Conservation (phyloP, 2,329 filamentous ascomycete genomes). For the Aspergillus jensenii region DNA sequence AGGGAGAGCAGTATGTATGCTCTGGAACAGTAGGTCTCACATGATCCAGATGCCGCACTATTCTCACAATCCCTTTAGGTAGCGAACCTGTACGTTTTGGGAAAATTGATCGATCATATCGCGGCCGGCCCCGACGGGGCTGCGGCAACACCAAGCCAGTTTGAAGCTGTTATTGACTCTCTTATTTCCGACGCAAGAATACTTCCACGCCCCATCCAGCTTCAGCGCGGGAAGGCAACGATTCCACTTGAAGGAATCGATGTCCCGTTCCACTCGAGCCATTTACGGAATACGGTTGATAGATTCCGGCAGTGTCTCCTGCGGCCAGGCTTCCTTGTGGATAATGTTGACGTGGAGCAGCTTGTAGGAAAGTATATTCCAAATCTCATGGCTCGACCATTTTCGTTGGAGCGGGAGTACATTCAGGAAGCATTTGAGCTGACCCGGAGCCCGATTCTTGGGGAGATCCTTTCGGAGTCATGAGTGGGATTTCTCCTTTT, state of each 20-base stretch:
- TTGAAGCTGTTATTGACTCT: constrained; percentile 3
- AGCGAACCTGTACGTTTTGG: constrained; percentile 18
- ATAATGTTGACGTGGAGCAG: constrained; percentile 87
- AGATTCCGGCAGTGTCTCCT: constrained; percentile 88
- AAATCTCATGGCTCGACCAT: constrained; percentile 91
- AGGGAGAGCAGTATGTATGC: constrained; percentile 66
- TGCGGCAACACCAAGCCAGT: not conserved
- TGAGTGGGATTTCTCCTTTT: not conserved
- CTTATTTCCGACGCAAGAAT: constrained; percentile 73
- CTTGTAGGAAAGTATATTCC: constrained; percentile 96
- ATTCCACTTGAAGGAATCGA: constrained; percentile 85
- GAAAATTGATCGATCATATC: constrained; percentile 16
- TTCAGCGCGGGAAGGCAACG: constrained; percentile 91
- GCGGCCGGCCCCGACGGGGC: not conserved
- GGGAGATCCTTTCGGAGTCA: constrained; percentile 10
- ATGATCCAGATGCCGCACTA: not conserved
- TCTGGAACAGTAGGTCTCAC: constrained; percentile 53
- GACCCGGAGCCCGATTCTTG: constrained; percentile 55
- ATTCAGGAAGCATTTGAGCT: constrained; percentile 95
- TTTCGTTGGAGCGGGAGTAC: constrained; percentile 92
- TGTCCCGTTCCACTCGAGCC: constrained; percentile 96
- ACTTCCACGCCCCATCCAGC: constrained; percentile 72
- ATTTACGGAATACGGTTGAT: constrained; percentile 93
- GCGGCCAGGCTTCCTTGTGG: constrained; percentile 16
- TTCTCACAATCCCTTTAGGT: constrained; percentile 6